phyloP scores from a whole-genome alignment of 331 rosid species.

The Rosa hybrid region DNA sequence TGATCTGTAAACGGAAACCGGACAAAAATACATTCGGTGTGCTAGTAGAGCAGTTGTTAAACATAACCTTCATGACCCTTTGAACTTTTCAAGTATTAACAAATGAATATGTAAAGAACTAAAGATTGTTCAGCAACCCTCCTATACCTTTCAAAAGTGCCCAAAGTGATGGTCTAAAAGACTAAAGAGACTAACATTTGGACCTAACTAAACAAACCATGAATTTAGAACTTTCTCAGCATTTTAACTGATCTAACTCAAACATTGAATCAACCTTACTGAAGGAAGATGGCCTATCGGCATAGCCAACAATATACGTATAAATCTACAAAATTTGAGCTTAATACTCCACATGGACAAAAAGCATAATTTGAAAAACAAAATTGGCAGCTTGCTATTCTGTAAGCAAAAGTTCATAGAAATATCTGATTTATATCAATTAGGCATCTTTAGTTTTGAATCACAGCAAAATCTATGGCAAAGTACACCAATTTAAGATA shows the following conservation, averaged over 20 bases:
- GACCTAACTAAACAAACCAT: background rate
- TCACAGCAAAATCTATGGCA: background rate
- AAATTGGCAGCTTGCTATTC: background rate
- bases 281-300: background rate
- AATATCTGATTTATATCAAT: background rate
- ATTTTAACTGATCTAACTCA: background rate
- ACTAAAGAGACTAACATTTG: background rate
- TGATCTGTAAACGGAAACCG: background rate
- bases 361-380: background rate
- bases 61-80: conserved; percentile 42
- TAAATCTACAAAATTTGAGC: background rate
- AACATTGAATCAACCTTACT: background rate
- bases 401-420: background rate
- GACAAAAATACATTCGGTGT: conserved; percentile 24
- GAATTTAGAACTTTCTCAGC: background rate
- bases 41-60: conserved; percentile 29
- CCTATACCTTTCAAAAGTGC: background rate
- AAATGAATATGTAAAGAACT: background rate
- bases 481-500: background rate
- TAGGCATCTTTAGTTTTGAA: background rate
- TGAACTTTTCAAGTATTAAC: background rate
- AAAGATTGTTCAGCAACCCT: background rate
- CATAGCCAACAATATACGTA: background rate
- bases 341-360: background rate
- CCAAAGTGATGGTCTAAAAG: background rate